Conservation (phyloP, 2,329 filamentous ascomycete species). For the Intubia oerlemansii region DNA sequence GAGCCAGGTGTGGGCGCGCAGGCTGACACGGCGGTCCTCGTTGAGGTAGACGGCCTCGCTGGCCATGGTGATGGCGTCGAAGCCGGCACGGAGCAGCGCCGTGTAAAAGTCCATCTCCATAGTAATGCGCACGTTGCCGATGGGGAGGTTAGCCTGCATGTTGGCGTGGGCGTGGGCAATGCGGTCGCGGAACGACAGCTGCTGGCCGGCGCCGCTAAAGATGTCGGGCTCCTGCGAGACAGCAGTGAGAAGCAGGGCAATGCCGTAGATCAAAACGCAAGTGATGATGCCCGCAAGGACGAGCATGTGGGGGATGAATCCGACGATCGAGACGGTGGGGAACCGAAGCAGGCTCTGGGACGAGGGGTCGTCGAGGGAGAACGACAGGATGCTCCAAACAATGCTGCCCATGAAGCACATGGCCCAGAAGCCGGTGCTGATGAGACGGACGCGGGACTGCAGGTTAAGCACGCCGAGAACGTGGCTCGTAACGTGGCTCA, state of each 20-base stretch:
- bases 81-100: constrained; percentile 66
- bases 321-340: constrained; percentile 84
- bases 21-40: constrained; percentile 53
- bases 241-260: constrained; percentile 59
- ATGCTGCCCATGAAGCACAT: constrained; percentile 77
- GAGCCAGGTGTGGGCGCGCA: constrained; percentile 69
- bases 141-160: constrained; percentile 75
- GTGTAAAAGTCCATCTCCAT: constrained; percentile 94
- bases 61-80: constrained; percentile 74
- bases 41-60: constrained; percentile 93
- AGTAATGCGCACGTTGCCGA: constrained; percentile 60
- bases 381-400: constrained; percentile 48
- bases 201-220: not conserved
- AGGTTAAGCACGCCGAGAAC: constrained; percentile 59
- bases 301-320: constrained; percentile 85
- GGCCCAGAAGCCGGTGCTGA: constrained; percentile 80
- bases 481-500: constrained; percentile 77
- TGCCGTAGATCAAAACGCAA: constrained; percentile 54
- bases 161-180: constrained; percentile 59
- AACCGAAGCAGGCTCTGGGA: constrained; percentile 57
- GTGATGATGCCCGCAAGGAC: constrained; percentile 59
- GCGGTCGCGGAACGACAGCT: constrained; percentile 31
- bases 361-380: constrained; percentile 35
- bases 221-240: constrained; percentile 15
- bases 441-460: constrained; percentile 57